phyloP scores from a whole-genome alignment of 1,284 basidiomycete species.

The Cronartium quercuum region DNA sequence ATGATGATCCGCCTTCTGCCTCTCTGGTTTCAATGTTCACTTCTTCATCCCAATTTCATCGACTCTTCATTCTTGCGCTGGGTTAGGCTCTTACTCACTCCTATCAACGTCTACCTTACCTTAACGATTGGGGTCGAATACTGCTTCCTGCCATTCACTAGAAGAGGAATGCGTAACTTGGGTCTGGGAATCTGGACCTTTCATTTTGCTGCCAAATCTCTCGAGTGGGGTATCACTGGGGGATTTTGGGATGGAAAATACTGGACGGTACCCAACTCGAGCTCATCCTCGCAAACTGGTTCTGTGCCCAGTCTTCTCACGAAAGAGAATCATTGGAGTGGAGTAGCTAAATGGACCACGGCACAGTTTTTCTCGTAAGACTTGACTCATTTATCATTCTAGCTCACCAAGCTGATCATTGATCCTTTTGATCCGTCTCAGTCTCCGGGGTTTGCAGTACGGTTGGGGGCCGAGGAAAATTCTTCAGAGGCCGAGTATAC shows the following conservation, averaged over 20 bases:
- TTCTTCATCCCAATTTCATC: neutral
- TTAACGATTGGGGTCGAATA: neutral
- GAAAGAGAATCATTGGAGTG: neutral
- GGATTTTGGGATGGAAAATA: slow-evolving; percentile 7
- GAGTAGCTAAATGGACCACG: slow-evolving; percentile 10
- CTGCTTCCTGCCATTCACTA: neutral
- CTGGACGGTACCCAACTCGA: neutral
- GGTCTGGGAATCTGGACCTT: slow-evolving; percentile 16
- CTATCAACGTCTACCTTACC: neutral
- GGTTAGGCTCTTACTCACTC: neutral
- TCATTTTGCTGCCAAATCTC: slow-evolving; percentile 2
- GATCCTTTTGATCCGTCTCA: neutral
- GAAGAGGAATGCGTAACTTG: slow-evolving; percentile 8
- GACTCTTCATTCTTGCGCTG: neutral
- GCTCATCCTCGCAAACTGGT: neutral
- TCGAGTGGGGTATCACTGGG: slow-evolving; percentile 3
- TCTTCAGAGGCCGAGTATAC: neutral
- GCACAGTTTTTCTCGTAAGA: slow-evolving; percentile 11
- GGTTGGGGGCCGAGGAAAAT: slow-evolving; percentile 8
- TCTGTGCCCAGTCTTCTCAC: neutral
- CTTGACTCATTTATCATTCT: neutral
- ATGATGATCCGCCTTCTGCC: neutral
- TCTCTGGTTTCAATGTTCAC: neutral
- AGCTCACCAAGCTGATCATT: neutral
- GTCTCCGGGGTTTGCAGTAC: slow-evolving; percentile 31